phyloP scores from a whole-genome alignment of 495 filamentous ascomycete species.

The Penicillium ucsense region DNA sequence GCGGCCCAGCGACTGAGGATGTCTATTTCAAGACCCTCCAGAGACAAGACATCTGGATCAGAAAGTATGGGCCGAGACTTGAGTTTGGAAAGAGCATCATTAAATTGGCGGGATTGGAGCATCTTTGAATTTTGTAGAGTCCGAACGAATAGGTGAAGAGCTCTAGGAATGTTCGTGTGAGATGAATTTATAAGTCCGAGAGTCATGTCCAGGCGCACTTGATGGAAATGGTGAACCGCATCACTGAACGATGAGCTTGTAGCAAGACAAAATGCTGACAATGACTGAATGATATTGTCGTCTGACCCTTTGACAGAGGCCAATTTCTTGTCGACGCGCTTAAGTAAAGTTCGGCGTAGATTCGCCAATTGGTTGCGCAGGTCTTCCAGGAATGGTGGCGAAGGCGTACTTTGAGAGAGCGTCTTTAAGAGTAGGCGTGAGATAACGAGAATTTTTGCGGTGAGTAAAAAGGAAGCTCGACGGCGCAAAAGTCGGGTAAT shows the following conservation, averaged over 20 bases:
- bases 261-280: constrained; percentile 74
- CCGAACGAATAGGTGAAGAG: constrained; percentile 61
- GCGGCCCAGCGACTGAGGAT: constrained; percentile 73
- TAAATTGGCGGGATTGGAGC: constrained; percentile 61
- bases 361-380: constrained; percentile 51
- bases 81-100: constrained; percentile 57
- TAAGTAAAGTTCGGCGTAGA: constrained; percentile 50
- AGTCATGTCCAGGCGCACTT: constrained; percentile 59
- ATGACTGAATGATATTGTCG: constrained; percentile 52
- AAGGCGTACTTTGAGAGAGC: constrained; percentile 41
- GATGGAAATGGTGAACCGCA: constrained; percentile 71
- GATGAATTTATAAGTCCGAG: constrained; percentile 40
- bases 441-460: constrained; percentile 75
- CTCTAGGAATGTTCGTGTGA: constrained; percentile 44
- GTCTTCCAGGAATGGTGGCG: constrained; percentile 48
- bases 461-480: constrained; percentile 51
- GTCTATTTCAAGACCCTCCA: constrained; percentile 73
- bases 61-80: constrained; percentile 61
- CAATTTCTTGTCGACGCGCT: constrained; percentile 59
- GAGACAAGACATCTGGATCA: constrained; percentile 50
- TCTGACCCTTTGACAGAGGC: constrained; percentile 38
- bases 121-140: constrained; percentile 70
- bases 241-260: constrained; percentile 77
- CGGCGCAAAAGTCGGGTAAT: constrained; percentile 48
- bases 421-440: constrained; percentile 61